phyloP scores from a whole-genome alignment of 257 asterid genomes.

The Nyctanthes arbortristis region DNA sequence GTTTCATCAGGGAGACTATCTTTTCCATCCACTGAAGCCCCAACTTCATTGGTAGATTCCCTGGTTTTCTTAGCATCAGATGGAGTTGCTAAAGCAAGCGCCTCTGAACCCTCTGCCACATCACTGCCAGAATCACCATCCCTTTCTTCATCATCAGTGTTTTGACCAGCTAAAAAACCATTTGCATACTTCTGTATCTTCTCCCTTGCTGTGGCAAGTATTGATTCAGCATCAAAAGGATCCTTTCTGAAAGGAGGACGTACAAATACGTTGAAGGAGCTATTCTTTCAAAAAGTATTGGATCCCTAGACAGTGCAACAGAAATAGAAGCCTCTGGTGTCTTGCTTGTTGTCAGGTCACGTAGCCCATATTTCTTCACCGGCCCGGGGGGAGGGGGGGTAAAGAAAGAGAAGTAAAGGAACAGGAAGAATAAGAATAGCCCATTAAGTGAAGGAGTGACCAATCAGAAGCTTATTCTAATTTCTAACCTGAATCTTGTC shows the following conservation, averaged over 20 bases:
- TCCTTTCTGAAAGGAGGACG: conserved; percentile 90
- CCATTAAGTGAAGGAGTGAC: background rate
- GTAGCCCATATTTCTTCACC: conserved; percentile 93
- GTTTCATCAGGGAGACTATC: conserved; percentile 42
- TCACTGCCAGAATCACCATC: conserved; percentile 97
- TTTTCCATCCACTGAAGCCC: conserved; percentile 43
- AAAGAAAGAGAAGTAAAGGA: conserved; percentile 2
- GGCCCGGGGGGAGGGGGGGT: no score
- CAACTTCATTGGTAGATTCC: conserved; percentile 40
- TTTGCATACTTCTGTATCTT: conserved; percentile 83
- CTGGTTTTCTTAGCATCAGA: conserved; percentile 48
- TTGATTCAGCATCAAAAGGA: conserved; percentile 86
- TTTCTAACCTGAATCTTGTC: conserved; percentile 94
- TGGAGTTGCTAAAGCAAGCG: conserved; percentile 67
- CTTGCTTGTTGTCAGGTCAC: conserved; percentile 95
- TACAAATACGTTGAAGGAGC: conserved; percentile 96
- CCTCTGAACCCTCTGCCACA: conserved; percentile 74
- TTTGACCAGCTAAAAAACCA: conserved; percentile 78
- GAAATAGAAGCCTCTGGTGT: conserved; percentile 99
- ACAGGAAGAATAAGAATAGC: conserved; percentile 8
- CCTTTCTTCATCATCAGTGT: conserved; percentile 87
- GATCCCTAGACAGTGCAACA: conserved; percentile 98
- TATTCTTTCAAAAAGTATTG: conserved; percentile 88
- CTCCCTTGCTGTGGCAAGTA: conserved; percentile 82
- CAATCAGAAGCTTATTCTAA: conserved; percentile 16